These are phyloP conservation scores for Penicillium salamii DNA, from an alignment of 495 filamentous ascomycete species.

Conservation along the genomic window DNA sequence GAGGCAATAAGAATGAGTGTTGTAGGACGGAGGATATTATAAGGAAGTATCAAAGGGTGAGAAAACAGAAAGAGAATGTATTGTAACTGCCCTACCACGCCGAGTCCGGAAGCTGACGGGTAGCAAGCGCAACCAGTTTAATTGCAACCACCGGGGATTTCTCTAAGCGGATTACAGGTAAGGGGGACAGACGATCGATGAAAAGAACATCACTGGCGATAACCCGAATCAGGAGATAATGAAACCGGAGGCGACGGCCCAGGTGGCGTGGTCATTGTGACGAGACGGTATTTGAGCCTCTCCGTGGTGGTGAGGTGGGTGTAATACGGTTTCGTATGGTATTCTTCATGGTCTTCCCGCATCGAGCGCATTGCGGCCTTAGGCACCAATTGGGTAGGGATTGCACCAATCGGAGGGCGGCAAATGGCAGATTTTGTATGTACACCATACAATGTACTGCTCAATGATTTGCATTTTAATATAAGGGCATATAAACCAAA, in stretches of 20 bases:
- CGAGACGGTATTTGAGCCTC: background rate
- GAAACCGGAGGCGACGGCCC: background rate
- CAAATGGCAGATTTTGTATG: no score
- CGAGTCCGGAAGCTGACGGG: constrained; percentile 16
- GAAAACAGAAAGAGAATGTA: constrained; percentile 4
- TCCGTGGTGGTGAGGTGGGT: background rate
- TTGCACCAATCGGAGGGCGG: no score
- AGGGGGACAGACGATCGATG: no score
- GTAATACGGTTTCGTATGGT: constrained; percentile 2
- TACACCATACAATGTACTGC: no score
- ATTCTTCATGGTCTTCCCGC: background rate
- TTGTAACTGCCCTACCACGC: constrained; percentile 6
- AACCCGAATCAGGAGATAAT: constrained; percentile 17
- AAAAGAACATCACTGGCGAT: no score
- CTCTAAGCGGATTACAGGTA: background rate
- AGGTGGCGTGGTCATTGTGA: constrained; percentile 12
- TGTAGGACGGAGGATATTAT: background rate
- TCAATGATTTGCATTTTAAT: no score
- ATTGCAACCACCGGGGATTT: background rate
- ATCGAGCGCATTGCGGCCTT: no score
- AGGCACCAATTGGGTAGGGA: no score
- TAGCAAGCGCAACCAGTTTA: constrained; percentile 11
- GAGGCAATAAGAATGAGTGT: no score
- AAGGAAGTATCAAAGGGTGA: background rate
- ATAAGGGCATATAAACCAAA: no score